Evolutionary conservation across 345 rosid genomes (phyloP), one percentile per base, ranked within the genome.

Genomic region (Aquilaria yunnanensis): DNA sequence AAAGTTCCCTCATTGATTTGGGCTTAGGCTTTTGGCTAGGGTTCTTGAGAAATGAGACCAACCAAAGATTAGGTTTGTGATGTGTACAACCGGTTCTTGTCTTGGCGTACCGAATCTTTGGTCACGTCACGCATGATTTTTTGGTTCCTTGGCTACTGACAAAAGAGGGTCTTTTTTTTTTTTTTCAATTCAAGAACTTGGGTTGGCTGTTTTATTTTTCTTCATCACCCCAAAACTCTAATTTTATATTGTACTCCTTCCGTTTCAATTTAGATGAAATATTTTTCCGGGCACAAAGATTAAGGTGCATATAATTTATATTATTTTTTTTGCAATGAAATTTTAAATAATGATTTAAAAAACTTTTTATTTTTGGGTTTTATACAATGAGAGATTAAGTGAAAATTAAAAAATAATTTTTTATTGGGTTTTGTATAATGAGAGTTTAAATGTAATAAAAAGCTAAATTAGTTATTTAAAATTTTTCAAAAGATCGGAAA

Each of bases 81-180:
- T 67, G 72, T 73, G 62, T 37, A 37, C 43, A 5, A 37, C 8
- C 8, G 43, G 43, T 63, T 51, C 23, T 74, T 73, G 76, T 76
- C 74, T 73, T 71, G 56, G 72, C 63, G 43, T 78, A 71, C 52
- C 75, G 85, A 84, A 90, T 85, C 88, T 83, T 78, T 81, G 79
- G 85, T 81, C 77, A 80, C 88, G 85, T 86, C 96, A 88, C 72
- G 65, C 73, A 46, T 70, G 72, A 81, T 75, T 82, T 76, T 74
- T 77, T 75, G 69, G 77, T 77, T 80, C 75, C 76, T 70, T 80
- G 80, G 75, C 72, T 70, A 63, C 85, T 81, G 90, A 85, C 82
- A 80, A 71, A 78, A 72, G 83, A 78, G 70, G 83, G 67, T 77
- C 72, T 75, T 43, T 67, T 9, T 37, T 37, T 37, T 37, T 37